These are phyloP conservation scores for Kwoniella sp. DNA, from an alignment of 768 basidiomycete species.

Conservation along the genomic window DNA sequence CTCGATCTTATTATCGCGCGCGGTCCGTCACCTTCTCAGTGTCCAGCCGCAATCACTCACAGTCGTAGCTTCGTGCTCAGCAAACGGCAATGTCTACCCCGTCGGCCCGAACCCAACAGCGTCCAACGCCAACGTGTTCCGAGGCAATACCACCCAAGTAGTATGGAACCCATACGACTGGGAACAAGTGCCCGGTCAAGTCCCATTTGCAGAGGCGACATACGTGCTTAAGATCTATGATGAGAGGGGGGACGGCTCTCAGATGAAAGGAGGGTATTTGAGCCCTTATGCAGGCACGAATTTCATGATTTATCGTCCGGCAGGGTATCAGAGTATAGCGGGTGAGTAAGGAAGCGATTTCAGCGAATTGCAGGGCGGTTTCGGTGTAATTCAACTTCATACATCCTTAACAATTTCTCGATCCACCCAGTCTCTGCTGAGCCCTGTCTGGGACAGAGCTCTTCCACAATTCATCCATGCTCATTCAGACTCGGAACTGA, in stretches of 20 bases:
- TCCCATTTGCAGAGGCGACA: slow-evolving; percentile 71
- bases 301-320: slow-evolving; percentile 84
- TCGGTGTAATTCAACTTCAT: no score
- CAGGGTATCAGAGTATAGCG: slow-evolving; percentile 67
- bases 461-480: no score
- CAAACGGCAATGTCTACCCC: slow-evolving; percentile 84
- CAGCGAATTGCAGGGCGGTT: no score
- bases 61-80: slow-evolving; percentile 73
- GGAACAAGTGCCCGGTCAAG: slow-evolving; percentile 65
- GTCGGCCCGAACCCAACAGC: slow-evolving; percentile 74
- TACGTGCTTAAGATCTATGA: slow-evolving; percentile 82
- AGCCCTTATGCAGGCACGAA: slow-evolving; percentile 68
- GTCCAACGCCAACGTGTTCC: slow-evolving; percentile 59
- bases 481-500: no score
- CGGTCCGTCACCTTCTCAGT: slow-evolving; percentile 24
- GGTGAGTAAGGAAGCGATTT: slow-evolving; percentile 53
- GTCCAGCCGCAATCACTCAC: slow-evolving; percentile 74
- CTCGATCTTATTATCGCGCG: background rate
- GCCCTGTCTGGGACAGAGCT: no score
- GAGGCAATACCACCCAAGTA: slow-evolving; percentile 66
- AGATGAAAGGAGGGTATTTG: slow-evolving; percentile 66
- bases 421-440: no score
- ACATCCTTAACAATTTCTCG: no score
- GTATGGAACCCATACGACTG: slow-evolving; percentile 81
- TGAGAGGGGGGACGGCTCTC: slow-evolving; percentile 70